A percentile compares a stretch with the other conserved stretches of the same genome.
These are phyloP conservation scores for Ormosia semicastrata DNA, from an alignment of 306 rosid genomes.

Conservation along the genomic window DNA sequence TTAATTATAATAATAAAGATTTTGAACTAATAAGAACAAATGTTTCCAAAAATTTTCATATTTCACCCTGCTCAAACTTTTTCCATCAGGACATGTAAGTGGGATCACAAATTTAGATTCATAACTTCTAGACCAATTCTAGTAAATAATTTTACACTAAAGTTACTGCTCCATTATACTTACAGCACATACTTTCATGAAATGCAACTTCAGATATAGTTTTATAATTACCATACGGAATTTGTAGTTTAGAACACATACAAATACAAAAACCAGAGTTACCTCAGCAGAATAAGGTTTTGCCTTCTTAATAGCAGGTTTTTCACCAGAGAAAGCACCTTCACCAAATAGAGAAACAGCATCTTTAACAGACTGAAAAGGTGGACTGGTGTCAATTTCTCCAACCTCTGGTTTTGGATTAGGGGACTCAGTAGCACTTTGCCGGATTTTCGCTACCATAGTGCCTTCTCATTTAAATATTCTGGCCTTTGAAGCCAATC, in stretches of 20 bases:
- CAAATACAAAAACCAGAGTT: constrained; percentile 11
- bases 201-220: not conserved
- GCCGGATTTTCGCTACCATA: constrained; percentile 72
- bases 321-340: constrained; percentile 93
- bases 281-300: constrained; percentile 94
- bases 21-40: not conserved
- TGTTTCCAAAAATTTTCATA: not conserved
- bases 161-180: not conserved
- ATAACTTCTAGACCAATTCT: not conserved
- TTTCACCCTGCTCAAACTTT: not conserved
- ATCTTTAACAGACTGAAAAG: constrained; percentile 98
- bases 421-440: constrained; percentile 58
- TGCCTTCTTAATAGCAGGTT: constrained; percentile 57
- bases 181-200: not conserved
- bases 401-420: constrained; percentile 80
- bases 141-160: not conserved
- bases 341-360: constrained; percentile 90
- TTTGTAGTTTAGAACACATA: not conserved
- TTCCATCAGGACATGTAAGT: constrained; percentile 1
- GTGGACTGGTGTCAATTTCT: constrained; percentile 97
- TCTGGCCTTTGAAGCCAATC: not conserved
- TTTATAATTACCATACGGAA: not conserved
- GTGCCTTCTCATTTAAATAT: constrained; percentile 11
- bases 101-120: not conserved
- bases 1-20: not conserved